A percentile compares a stretch with the other conserved stretches of the same genome.
phyloP scores from a whole-genome alignment of 2,329 filamentous ascomycete species.

The Phialemonium atrogriseum region DNA sequence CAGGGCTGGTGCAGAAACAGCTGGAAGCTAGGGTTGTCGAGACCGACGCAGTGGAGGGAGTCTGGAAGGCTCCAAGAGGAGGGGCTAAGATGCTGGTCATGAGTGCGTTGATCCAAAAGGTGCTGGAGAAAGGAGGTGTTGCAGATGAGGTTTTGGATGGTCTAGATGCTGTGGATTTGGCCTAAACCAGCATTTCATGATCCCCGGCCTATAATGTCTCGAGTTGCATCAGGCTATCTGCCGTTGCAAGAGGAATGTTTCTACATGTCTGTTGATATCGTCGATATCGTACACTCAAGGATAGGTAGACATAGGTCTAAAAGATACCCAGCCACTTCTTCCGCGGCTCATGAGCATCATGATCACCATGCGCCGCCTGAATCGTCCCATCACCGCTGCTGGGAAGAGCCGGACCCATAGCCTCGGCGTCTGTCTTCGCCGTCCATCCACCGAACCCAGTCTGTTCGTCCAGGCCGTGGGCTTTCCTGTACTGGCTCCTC shows the following conservation, averaged over 20 bases:
- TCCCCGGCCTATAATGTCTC: too few relatives aligned
- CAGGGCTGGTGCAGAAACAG: constrained; percentile 26
- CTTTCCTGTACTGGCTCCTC: constrained; percentile 75
- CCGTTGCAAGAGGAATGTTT: too few relatives aligned
- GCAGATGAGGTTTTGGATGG: constrained; percentile 80
- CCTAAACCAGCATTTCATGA: too few relatives aligned
- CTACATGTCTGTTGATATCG: too few relatives aligned
- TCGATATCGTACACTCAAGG: constrained; percentile 2
- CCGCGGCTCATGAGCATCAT: constrained; percentile 25
- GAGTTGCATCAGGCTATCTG: too few relatives aligned
- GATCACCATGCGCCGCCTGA: constrained; percentile 33
- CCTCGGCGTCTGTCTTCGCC: constrained; percentile 10
- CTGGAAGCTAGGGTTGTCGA: constrained; percentile 34
- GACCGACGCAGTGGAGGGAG: constrained; percentile 55
- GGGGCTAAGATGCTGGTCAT: constrained; percentile 71
- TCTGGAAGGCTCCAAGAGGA: constrained; percentile 81
- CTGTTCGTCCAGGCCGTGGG: constrained; percentile 68
- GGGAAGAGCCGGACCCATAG: constrained; percentile 12
- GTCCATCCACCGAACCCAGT: constrained; percentile 35
- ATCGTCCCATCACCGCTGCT: constrained; percentile 25
- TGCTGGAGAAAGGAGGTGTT: constrained; percentile 69
- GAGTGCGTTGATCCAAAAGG: constrained; percentile 65
- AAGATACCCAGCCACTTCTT: constrained; percentile 87
- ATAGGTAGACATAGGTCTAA: constrained; percentile 28
- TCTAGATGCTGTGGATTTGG: constrained; percentile 65